These are phyloP conservation scores for Hymenoscyphus repandus DNA, from an alignment of 2,329 filamentous ascomycete species.

Conservation along the genomic window DNA sequence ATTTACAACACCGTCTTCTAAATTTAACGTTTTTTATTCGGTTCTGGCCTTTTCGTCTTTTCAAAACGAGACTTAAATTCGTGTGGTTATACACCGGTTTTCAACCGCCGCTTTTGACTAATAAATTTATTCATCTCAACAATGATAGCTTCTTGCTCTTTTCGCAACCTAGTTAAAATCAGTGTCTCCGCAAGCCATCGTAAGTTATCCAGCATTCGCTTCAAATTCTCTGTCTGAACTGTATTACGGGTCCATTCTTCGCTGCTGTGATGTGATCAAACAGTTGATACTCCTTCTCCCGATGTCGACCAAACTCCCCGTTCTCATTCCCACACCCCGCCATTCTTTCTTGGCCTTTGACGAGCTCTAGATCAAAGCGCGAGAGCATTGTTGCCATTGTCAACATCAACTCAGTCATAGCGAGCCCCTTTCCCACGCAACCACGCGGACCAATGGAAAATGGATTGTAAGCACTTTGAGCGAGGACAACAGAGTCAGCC, in stretches of 20 bases:
- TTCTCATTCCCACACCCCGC: not conserved
- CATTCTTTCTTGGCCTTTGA: not conserved
- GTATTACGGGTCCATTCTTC: not conserved
- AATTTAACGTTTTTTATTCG: too few species aligned
- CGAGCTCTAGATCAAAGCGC: conserved; percentile 13
- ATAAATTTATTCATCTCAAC: too few species aligned
- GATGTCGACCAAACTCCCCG: not conserved
- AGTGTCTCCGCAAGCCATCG: too few species aligned
- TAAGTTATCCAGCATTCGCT: too few species aligned
- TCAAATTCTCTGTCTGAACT: too few species aligned
- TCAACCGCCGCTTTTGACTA: too few species aligned
- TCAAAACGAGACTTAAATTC: too few species aligned
- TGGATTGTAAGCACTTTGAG: conserved; percentile 26
- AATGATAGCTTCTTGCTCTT: too few species aligned
- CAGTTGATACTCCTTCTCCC: conserved; percentile 18
- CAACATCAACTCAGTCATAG: conserved; percentile 23
- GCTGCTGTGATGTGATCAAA: not conserved
- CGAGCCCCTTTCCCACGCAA: conserved; percentile 32
- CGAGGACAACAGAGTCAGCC: conserved; percentile 10
- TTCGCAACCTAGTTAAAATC: too few species aligned
- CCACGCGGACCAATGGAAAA: conserved; percentile 34
- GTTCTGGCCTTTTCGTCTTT: too few species aligned
- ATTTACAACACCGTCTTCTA: too few species aligned
- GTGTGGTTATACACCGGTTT: too few species aligned
- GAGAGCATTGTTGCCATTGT: conserved; percentile 20